Evolutionary conservation across 768 basidiomycete species (phyloP).

Genomic region (Fomitopsis serialis): DNA sequence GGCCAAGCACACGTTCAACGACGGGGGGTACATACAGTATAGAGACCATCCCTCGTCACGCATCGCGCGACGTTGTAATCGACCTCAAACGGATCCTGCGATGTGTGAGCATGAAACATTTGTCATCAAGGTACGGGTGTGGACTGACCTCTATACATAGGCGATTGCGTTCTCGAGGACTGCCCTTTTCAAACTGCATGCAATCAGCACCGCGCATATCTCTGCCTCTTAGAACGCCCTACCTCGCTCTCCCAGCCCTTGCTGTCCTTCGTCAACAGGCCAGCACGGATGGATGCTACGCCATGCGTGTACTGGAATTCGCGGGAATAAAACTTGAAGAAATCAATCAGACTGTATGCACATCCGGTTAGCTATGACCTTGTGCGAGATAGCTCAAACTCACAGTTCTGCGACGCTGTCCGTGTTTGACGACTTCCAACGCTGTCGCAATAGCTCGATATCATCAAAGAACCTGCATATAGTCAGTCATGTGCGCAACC

Average conservation of each 20-base stretch:
- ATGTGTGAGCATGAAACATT: conserved; percentile 1
- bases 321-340: conserved; percentile 94
- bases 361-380: background rate
- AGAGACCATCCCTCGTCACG: conserved; percentile 93
- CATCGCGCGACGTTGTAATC: conserved; percentile 96
- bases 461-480: conserved; percentile 89
- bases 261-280: conserved; percentile 80
- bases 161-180: conserved; percentile 81
- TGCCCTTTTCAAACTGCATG: conserved; percentile 47
- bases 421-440: conserved; percentile 91
- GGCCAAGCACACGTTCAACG: background rate
- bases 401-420: conserved; percentile 93
- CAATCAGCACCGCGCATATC: background rate
- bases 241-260: conserved; percentile 97
- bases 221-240: conserved; percentile 23
- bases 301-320: conserved; percentile 90
- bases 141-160: conserved; percentile 85
- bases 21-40: conserved; percentile 52
- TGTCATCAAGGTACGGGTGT: background rate
- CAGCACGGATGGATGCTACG: conserved; percentile 87
- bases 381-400: conserved; percentile 24
- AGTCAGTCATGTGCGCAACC: background rate
- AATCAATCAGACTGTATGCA: conserved; percentile 77
- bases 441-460: conserved; percentile 83
- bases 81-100: conserved; percentile 92